Evolutionary conservation across 805 yeast species (phyloP), one percentile per base, ranked within the genome.

Genomic region (Ogataea siamensis): DNA sequence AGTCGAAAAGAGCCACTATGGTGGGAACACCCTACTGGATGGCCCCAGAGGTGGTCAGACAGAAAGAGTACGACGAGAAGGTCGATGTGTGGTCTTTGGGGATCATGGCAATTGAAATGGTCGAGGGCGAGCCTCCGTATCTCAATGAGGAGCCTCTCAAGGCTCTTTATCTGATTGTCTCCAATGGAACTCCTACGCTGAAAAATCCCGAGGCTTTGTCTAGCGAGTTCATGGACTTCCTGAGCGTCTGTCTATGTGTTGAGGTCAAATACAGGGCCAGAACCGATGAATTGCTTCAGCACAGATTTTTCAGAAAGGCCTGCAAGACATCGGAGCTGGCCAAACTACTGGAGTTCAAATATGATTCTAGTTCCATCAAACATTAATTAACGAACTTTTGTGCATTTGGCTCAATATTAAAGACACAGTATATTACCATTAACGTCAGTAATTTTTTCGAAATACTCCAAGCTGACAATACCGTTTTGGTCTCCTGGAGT

Each of bases 21-120:
- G 99, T 93, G 12, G 99, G 99, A 11, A 93, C 99, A 0, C 99
- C 99, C 10, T 93, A 93, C 61, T 93, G 99, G 99, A 93, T 93
- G 99, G 99, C 99, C 0, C 99, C 99, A 1, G 99, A 93, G 62
- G 96, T 93, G 37, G 96, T 93, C 18, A 79, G 89, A 13, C 78
- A 94, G 51, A 89, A 88, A 60, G 96, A 89, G 57, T 93, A 93
- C 58, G 99, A 95, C 23, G 93, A 95, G 32, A 89, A 93, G 59
- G 96, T 93, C 29, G 99, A 93, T 64, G 82, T 93, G 34, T 93
- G 99, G 99, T 87, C 96, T 6, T 67, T 93, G 46, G 99, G 99
- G 49, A 93, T 93, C 49, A 93, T 93, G 98, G 81, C 87, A 14
- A 93, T 93, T 54, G 99, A 93, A 65, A 91, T 93, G 98, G 87